Base-by-base conservation (phyloP, 768 basidiomycete species). In the Sporobolomyces roseus region DNA sequence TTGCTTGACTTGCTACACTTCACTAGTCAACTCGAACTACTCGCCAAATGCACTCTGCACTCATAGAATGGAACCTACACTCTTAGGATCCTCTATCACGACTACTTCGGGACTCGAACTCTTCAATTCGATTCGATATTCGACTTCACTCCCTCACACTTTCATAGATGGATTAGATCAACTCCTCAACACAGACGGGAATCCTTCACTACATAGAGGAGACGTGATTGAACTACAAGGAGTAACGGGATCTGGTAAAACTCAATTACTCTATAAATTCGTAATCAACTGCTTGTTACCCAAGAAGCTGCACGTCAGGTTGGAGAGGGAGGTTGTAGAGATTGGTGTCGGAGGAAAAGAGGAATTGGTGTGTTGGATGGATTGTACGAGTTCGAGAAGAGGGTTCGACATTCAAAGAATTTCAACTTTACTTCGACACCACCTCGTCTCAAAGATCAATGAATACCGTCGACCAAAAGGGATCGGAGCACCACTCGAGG, bases 211-310 rank as follows among this genome's bases (percentile, higher is more conserved):
- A 38, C 70, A 77, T 51, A 79, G 81, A 52, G 87, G 87, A 41
- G 86, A 90, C 76, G 82, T 88, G 46, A 79, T 91, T 70, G 87
- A 89, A 78, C 81, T 93, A 27, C 87, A 90, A 78, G 90, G 90
- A 2, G 83, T 86, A 3, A 80, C 89, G 6, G 83, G 82, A 32
- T 85, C 87, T 9, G 90, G 89, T 33, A 93, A 92, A 79, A 87
- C 88, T 3, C 87, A 88, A 70, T 79, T 93, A n/a, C 78, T 90
- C 32, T 87, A 87, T 75, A 83, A 84, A 75, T 77, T 90, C 55
- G 77, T 88, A 32, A 78, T 84, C 17, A 82, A 81, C 27, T 85
- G 87, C 72, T 80, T 90, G 62, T 77, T 85, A 16, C 88, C 88
- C 27, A 45, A 64, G 35, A 29, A 16, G 35, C 58, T 64, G 32